Evolutionary conservation across 352 stramenopile species (phyloP).

Genomic region (Pythium folliculosum): DNA sequence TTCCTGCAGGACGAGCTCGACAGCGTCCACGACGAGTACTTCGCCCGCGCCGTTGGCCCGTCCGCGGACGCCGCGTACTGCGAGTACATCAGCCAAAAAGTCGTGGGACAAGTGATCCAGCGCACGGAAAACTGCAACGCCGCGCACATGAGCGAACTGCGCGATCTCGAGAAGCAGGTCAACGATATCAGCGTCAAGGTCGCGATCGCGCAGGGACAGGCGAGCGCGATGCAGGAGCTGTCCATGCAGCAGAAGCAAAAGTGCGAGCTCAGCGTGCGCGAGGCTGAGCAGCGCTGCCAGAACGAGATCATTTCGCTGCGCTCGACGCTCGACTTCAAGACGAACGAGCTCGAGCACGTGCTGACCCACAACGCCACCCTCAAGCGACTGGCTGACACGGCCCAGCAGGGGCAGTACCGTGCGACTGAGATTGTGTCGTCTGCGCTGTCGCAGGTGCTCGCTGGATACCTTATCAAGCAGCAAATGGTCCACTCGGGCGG

Average conservation of each 20-base stretch:
- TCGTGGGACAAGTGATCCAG: slow-evolving; percentile 75
- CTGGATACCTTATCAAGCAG: slow-evolving; percentile 88
- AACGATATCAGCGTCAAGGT: slow-evolving; percentile 85
- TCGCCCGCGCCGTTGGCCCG: slow-evolving; percentile 57
- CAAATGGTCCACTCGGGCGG: slow-evolving; percentile 39
- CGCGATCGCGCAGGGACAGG: slow-evolving; percentile 76
- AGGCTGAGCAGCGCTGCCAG: slow-evolving; percentile 73
- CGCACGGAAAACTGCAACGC: slow-evolving; percentile 73
- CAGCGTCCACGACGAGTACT: slow-evolving; percentile 60
- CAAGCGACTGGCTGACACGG: slow-evolving; percentile 81
- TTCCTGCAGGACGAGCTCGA: slow-evolving; percentile 62
- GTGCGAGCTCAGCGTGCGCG: slow-evolving; percentile 70
- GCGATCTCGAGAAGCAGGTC: slow-evolving; percentile 75
- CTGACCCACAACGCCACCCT: slow-evolving; percentile 88
- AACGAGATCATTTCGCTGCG: slow-evolving; percentile 65
- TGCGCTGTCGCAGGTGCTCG: slow-evolving; percentile 66
- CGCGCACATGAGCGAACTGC: slow-evolving; percentile 77
- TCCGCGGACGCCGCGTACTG: slow-evolving; percentile 84
- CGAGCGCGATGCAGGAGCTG: slow-evolving; percentile 81
- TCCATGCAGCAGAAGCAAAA: slow-evolving; percentile 78
- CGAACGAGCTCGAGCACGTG: slow-evolving; percentile 86
- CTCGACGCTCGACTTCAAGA: slow-evolving; percentile 84
- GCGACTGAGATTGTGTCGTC: slow-evolving; percentile 82
- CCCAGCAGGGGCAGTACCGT: slow-evolving; percentile 83
- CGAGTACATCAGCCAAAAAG: slow-evolving; percentile 77